Evolutionary conservation across 2,329 filamentous ascomycete genomes (phyloP).

Genomic region (Epichloe sylvatica): DNA sequence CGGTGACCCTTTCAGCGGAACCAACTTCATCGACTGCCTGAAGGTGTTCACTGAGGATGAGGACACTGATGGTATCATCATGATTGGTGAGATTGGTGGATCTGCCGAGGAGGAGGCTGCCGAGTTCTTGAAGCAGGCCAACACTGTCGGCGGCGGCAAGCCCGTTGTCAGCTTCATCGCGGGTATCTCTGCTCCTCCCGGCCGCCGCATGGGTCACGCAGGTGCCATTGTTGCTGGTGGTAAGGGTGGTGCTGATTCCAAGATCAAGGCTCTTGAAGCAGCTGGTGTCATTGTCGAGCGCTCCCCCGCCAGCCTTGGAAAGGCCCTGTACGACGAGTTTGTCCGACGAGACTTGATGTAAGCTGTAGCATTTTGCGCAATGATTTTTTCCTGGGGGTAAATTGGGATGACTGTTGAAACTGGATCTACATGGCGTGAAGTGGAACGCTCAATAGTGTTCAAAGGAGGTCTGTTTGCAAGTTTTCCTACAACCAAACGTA

Average conservation of each 20-base stretch:
- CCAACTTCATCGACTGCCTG: slow-evolving; percentile 99
- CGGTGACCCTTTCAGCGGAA: slow-evolving; percentile 95
- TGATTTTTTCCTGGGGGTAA: neutral
- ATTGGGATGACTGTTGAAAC: slow-evolving; percentile 2
- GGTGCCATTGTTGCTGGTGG: slow-evolving; percentile 95
- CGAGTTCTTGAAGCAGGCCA: slow-evolving; percentile 86
- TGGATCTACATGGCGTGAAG: slow-evolving; percentile 9
- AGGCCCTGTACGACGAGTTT: slow-evolving; percentile 89
- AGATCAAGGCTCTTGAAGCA: slow-evolving; percentile 86
- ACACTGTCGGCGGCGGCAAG: slow-evolving; percentile 73
- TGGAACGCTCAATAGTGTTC: slow-evolving; percentile 11
- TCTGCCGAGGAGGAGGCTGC: slow-evolving; percentile 96
- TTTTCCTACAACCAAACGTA: slow-evolving; percentile 18
- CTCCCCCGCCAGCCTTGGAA: slow-evolving; percentile 76
- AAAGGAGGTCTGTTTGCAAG: slow-evolving; percentile 11
- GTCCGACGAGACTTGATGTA: slow-evolving; percentile 92
- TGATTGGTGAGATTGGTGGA: slow-evolving; percentile 99
- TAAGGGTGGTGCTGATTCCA: slow-evolving; percentile 95
- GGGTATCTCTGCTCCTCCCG: slow-evolving; percentile 91
- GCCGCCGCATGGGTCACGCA: slow-evolving; percentile 95
- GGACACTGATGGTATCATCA: slow-evolving; percentile 98
- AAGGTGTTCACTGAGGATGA: slow-evolving; percentile 91
- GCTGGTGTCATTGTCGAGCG: slow-evolving; percentile 90
- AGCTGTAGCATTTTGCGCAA: slow-evolving; percentile 13
- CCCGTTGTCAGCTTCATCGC: slow-evolving; percentile 97